Conservation (phyloP, 345 rosid species). For the Cardamine occulta region DNA sequence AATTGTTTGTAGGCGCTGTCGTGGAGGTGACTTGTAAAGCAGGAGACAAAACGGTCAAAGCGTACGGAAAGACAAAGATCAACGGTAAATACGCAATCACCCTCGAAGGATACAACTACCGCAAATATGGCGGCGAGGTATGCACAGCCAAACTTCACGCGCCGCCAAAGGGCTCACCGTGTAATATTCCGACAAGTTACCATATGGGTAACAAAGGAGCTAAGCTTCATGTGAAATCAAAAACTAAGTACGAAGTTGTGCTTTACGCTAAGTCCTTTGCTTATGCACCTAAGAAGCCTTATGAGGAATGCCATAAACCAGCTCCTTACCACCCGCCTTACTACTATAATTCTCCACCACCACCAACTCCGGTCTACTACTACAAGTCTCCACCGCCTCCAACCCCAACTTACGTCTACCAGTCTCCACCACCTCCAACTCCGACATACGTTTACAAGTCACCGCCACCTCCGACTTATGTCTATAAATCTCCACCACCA, state of each 20-base stretch:
- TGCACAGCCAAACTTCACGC: constrained; percentile 63
- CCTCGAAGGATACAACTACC: constrained; percentile 54
- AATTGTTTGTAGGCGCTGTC: constrained; percentile 52
- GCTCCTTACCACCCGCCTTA: constrained; percentile 51
- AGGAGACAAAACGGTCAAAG: constrained; percentile 52
- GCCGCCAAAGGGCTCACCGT: constrained; percentile 54
- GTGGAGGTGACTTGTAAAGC: constrained; percentile 65
- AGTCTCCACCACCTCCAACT: constrained; percentile 53
- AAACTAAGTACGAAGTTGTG: constrained; percentile 56
- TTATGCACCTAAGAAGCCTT: constrained; percentile 60
- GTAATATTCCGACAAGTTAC: constrained; percentile 55
- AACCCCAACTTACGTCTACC: constrained; percentile 33
- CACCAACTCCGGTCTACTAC: constrained; percentile 42
- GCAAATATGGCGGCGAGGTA: constrained; percentile 52
- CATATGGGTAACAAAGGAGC: constrained; percentile 59
- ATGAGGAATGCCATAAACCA: constrained; percentile 53
- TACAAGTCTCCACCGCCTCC: constrained; percentile 51
- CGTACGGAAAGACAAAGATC: constrained; percentile 63
- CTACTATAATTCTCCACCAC: constrained; percentile 42
- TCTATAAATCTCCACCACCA: constrained; percentile 50
- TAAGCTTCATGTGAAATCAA: constrained; percentile 53
- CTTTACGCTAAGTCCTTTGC: constrained; percentile 60
- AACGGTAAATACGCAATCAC: constrained; percentile 66
- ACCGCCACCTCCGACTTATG: constrained; percentile 37
- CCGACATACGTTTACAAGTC: constrained; percentile 44